phyloP scores from a whole-genome alignment of 306 rosid species.

The Quercus berberidifolia region DNA sequence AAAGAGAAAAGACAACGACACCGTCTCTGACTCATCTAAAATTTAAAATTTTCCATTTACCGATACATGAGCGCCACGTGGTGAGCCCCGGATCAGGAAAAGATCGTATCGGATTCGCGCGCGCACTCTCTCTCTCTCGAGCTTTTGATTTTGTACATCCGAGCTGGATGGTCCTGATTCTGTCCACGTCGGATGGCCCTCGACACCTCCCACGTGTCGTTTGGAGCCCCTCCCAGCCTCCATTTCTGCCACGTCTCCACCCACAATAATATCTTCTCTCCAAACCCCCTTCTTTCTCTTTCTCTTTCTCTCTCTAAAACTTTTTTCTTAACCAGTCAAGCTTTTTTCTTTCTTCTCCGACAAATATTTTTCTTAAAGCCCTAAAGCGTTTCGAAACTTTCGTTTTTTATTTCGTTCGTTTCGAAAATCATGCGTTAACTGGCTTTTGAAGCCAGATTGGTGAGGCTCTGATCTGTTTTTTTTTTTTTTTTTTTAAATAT shows the following conservation, averaged over 20 bases:
- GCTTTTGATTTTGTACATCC: conserved; percentile 53
- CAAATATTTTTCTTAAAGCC: neutral
- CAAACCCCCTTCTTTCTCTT: neutral
- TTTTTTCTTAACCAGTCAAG: conserved; percentile 42
- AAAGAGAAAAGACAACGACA: neutral
- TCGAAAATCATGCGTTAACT: neutral
- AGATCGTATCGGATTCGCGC: conserved; percentile 34
- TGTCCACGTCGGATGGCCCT: conserved; percentile 28
- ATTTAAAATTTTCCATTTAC: neutral
- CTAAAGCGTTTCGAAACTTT: conserved; percentile 20
- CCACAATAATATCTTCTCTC: conserved; percentile 50
- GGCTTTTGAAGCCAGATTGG: conserved; percentile 17
- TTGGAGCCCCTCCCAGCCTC: conserved; percentile 35
- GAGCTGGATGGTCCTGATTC: conserved; percentile 5
- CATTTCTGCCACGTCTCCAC: conserved; percentile 48
- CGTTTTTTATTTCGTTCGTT: neutral
- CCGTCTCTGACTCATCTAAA: neutral
- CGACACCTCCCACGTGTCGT: conserved; percentile 14
- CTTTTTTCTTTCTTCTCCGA: neutral
- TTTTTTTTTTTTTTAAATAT: neutral
- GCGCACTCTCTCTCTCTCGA: neutral
- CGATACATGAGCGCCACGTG: conserved; percentile 34
- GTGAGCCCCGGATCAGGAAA: conserved; percentile 13
- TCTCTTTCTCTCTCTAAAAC: neutral
- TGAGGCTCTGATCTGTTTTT: conserved; percentile 23